Base-by-base conservation (phyloP, 352 stramenopile species). In the Thalassiosira ordinaria region DNA sequence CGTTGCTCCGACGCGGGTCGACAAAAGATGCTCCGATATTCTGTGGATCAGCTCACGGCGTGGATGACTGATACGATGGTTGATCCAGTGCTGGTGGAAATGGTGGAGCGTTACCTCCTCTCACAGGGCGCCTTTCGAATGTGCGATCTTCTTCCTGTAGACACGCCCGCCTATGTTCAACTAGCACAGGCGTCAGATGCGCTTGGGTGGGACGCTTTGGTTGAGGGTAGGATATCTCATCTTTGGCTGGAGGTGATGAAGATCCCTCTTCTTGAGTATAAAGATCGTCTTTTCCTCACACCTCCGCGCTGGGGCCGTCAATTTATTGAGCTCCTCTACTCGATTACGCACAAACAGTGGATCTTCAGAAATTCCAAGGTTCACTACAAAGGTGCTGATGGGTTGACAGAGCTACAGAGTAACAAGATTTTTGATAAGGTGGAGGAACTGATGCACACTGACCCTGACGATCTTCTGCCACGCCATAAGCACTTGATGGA, bases 271-370 rank as follows among this genome's bases (percentile, higher is more conserved):
- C 7, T 26, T 0, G 8, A n/a, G 0, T 22, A 20, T 8, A n/a
- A n/a, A n/a, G n/a, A n/a, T n/a, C 46, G 1, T 35, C 20, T 29
- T 0, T 60, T 14, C 9, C 16, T 71, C 1, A 22, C n/a, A 2
- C 4, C 22, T 18, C 22, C 31, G 6, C 49, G 24, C 0, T 84
- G 76, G 62, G 35, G 31, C 0, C 37, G 1, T 5, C 1, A 46
- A 0, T 49, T 79, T 13, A 69, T 79, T 20, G n/a, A 60, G 11
- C 35, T 64, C 6, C 39, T 84, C 0, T 47, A 75, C 2, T 24
- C 51, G 20, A 64, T 79, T 3, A 75, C 69, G 3, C 75, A 84
- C 29, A 31, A 66, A 14, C 76, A 84, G 53, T 84, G 76, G 68
- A 24, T 80, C 0, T 76, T 68, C 31, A 22, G 55, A 0, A 84